Conservation (phyloP, 1,139 yeast species). For the Lodderomyces elongisporus region DNA sequence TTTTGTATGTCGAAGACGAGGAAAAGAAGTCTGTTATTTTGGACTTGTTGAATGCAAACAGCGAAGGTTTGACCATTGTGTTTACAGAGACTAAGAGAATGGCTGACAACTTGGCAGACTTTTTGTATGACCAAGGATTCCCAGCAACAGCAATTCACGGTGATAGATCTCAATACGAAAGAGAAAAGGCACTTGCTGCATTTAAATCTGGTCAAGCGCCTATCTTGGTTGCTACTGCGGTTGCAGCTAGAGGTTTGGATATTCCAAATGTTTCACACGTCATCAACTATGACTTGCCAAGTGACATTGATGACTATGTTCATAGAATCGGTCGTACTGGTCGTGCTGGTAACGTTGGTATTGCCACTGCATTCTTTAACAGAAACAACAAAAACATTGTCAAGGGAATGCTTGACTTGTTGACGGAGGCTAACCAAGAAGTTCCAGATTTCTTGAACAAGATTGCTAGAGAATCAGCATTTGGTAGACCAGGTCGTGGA, state of each 20-base stretch:
- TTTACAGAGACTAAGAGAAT: constrained; percentile 98
- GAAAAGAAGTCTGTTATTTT: constrained; percentile 90
- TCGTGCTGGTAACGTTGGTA: constrained; percentile 99
- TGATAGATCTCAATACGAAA: constrained; percentile 95
- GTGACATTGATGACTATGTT: constrained; percentile 96
- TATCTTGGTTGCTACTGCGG: constrained; percentile 95
- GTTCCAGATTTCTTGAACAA: constrained; percentile 83
- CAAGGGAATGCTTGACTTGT: constrained; percentile 81
- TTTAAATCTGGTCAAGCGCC: constrained; percentile 87
- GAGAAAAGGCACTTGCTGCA: constrained; percentile 92
- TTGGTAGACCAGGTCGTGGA: constrained; percentile 44
- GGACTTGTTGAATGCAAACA: constrained; percentile 76
- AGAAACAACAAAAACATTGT: constrained; percentile 88
- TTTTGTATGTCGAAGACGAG: constrained; percentile 88
- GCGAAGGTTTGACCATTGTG: constrained; percentile 83
- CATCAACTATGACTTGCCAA: constrained; percentile 93
- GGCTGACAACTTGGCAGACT: constrained; percentile 95
- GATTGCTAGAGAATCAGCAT: constrained; percentile 72
- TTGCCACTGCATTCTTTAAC: constrained; percentile 97
- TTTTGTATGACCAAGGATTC: constrained; percentile 80
- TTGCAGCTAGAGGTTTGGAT: constrained; percentile 99
- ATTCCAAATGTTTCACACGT: constrained; percentile 98
- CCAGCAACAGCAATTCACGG: constrained; percentile 99
- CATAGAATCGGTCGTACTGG: constrained; percentile 99
- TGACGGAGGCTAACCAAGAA: constrained; percentile 96